Base-by-base conservation (phyloP, 495 filamentous ascomycete species). In the Penicillium verhagenii region DNA sequence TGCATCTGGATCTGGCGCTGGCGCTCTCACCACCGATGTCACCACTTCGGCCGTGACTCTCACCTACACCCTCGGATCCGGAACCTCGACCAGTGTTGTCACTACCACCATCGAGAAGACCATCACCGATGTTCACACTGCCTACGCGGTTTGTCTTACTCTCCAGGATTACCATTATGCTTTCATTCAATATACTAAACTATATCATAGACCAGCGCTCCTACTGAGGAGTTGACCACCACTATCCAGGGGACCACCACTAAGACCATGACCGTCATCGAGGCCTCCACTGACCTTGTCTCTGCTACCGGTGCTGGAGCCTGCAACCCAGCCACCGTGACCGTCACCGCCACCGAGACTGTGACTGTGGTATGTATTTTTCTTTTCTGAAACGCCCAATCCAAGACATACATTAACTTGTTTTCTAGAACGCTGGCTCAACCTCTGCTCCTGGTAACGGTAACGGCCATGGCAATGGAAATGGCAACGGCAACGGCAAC, bases 61-160 rank as follows among this genome's bases (percentile, higher is more conserved):
- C 16, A 81, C 77, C 26, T 94, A 85, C 79, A 84, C 78, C 20
- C 79, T 79, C 37, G 78, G 77, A 47, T 62, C 72, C 43, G 82
- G 82, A 48, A 69, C 78, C 14, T 80, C 79, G 0, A 77, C 77
- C 51, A 79, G 71, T 37, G 74, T 84, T 35, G 69, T 84, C 14
- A 84, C 81, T 24, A 85, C 82, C 47, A 84, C 81, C 18, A 75
- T 83, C 56, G 66, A 78, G 65, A 68, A 68, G 56, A 84, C 80
- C 55, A 54, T 64, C 29, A 77, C 72, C 38, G 46, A 69, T 23
- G 62, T 68, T 20, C 53, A 70, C 42, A 76, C 72, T 37, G 71
- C 72, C 56, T 71, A 65, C 50, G 69, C 65, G 23, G 74, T 78
- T 68, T 50, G 74, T 67, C 43, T 18, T 13, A 8, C 14, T 10